Percentiles rank a stretch among this genome's conserved stretches.
phyloP scores from a whole-genome alignment of 495 filamentous ascomycete genomes.

The Talaromyces thailandensis region DNA sequence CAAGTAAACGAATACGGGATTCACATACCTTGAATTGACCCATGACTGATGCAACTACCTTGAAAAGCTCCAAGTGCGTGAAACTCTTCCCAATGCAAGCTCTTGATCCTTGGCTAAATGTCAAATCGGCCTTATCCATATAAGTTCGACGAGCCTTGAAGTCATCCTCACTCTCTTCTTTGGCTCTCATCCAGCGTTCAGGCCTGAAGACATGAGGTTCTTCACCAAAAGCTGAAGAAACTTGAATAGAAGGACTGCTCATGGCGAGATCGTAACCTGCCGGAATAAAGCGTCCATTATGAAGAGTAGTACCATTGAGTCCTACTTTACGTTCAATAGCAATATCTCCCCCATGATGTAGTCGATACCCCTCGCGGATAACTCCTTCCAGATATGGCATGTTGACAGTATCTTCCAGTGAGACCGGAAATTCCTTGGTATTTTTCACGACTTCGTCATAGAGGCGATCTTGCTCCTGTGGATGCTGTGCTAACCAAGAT shows the following conservation, averaged over 20 bases:
- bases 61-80: slow-evolving; percentile 48
- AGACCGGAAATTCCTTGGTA: slow-evolving; percentile 29
- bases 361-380: slow-evolving; percentile 52
- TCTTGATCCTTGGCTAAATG: slow-evolving; percentile 46
- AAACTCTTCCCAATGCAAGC: slow-evolving; percentile 48
- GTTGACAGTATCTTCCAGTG: background rate
- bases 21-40: slow-evolving; percentile 1
- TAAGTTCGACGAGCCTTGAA: slow-evolving; percentile 35
- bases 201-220: slow-evolving; percentile 55
- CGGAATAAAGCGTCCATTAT: slow-evolving; percentile 43
- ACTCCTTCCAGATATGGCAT: slow-evolving; percentile 47
- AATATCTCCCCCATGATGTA: slow-evolving; percentile 46
- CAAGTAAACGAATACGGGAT: background rate
- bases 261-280: slow-evolving; percentile 32
- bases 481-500: slow-evolving; percentile 29
- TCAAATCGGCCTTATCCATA: slow-evolving; percentile 24
- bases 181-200: slow-evolving; percentile 55
- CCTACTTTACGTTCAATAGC: slow-evolving; percentile 43
- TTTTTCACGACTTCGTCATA: slow-evolving; percentile 25
- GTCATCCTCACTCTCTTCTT: slow-evolving; percentile 30
- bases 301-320: slow-evolving; percentile 41
- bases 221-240: slow-evolving; percentile 47
- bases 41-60: slow-evolving; percentile 31
- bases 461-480: slow-evolving; percentile 20
- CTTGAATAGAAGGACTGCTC: slow-evolving; percentile 43